These are phyloP conservation scores for Plasmodium gonderi DNA, from an alignment of 169 alveolate genomes.

Conservation along the genomic window DNA sequence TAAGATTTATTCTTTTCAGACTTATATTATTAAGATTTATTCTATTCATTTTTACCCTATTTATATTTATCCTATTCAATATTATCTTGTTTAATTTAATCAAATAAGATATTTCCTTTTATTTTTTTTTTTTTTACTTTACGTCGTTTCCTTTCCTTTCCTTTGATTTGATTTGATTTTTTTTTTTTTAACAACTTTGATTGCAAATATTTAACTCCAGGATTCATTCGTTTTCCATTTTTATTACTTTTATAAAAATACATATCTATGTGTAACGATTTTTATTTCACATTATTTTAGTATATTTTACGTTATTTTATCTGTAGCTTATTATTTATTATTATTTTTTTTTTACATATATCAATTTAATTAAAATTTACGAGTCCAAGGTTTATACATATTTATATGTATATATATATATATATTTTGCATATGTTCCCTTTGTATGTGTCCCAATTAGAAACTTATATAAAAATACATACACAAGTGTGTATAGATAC, in stretches of 20 bases:
- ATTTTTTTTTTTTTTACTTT: conserved; percentile 1
- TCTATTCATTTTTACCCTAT: background rate
- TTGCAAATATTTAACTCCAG: too few species aligned
- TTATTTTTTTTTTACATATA: background rate
- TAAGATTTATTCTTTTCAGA: background rate
- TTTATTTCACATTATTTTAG: too few species aligned
- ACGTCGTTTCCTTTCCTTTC: background rate
- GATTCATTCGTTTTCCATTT: too few species aligned
- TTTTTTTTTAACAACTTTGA: background rate
- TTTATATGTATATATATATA: conserved; percentile 13
- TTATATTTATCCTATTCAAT: background rate
- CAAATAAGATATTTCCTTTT: background rate
- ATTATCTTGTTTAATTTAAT: background rate
- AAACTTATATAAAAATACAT: background rate
- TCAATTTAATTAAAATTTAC: conserved; percentile 8
- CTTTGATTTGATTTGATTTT: background rate
- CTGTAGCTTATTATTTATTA: background rate
- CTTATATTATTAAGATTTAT: background rate
- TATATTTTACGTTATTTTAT: background rate
- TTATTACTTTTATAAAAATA: too few species aligned
- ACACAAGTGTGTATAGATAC: background rate
- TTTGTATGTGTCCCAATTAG: background rate
- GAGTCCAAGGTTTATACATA: background rate
- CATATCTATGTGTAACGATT: too few species aligned
- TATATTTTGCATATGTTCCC: too few species aligned